These are phyloP conservation scores for Strobilomyces confusus DNA, from an alignment of 768 basidiomycete genomes.

Conservation along the genomic window DNA sequence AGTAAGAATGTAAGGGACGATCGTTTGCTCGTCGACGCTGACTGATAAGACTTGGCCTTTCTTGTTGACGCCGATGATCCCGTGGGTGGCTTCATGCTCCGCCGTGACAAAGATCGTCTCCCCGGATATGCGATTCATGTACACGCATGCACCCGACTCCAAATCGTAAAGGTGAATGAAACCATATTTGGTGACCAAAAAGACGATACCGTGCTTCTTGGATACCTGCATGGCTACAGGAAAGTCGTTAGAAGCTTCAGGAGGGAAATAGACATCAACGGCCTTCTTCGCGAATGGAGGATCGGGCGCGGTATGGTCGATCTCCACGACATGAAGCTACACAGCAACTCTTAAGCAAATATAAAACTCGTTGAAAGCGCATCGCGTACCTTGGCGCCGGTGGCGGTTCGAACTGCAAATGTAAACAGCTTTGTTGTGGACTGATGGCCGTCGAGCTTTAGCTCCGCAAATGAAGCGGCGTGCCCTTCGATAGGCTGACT, in stretches of 20 bases:
- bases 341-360: constrained; percentile 8
- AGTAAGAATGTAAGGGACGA: constrained; percentile 91
- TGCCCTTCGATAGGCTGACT: constrained; percentile 99
- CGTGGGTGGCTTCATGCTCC: constrained; percentile 88
- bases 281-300: constrained; percentile 95
- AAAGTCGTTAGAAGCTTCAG: constrained; percentile 97
- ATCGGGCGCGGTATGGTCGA: constrained; percentile 91
- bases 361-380: neutral
- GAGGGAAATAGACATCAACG: constrained; percentile 98
- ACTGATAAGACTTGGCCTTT: constrained; percentile 98
- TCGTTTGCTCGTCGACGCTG: constrained; percentile 92
- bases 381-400: constrained; percentile 84
- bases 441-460: constrained; percentile 87
- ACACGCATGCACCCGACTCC: constrained; percentile 94
- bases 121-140: constrained; percentile 99
- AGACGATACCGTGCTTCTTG: constrained; percentile 93
- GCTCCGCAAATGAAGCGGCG: constrained; percentile 91
- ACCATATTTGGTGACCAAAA: constrained; percentile 97
- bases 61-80: constrained; percentile 99
- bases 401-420: constrained; percentile 94
- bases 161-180: constrained; percentile 99
- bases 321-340: constrained; percentile 96
- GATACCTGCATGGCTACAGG: constrained; percentile 99
- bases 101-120: constrained; percentile 99
- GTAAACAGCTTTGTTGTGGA: constrained; percentile 87